These are phyloP conservation scores for Plantago ovata DNA, from an alignment of 257 asterid species.

Conservation along the genomic window DNA sequence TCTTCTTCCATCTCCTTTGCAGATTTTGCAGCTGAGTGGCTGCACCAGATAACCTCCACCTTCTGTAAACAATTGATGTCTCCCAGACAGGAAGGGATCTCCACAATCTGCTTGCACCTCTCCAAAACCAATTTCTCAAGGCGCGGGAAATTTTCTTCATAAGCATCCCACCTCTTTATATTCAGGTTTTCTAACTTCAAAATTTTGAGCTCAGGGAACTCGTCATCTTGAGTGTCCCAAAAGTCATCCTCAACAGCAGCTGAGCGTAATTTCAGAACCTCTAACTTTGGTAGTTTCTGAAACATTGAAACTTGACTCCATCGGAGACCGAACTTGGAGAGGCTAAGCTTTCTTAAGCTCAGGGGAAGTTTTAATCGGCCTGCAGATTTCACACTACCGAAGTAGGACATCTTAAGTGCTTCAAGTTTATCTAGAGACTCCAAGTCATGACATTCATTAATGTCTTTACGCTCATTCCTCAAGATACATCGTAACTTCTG, in stretches of 20 bases:
- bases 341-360: constrained; percentile 3
- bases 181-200: constrained; percentile 7
- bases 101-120: constrained; percentile 14
- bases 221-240: not conserved
- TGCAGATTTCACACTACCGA: not conserved
- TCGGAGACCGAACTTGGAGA: not conserved
- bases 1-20: constrained; percentile 1
- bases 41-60: constrained; percentile 15
- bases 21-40: constrained; percentile 1
- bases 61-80: not conserved
- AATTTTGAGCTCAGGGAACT: constrained; percentile 1
- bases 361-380: not conserved
- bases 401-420: not conserved
- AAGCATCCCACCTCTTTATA: constrained; percentile 7
- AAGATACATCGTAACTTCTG: not conserved
- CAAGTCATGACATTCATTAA: not conserved
- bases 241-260: constrained; percentile 4
- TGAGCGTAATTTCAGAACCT: constrained; percentile 1
- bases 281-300: not conserved
- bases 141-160: constrained; percentile 5
- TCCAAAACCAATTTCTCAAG: constrained; percentile 11
- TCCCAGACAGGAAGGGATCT: constrained; percentile 8
- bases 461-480: not conserved
- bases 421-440: not conserved
- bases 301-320: not conserved